phyloP scores from a whole-genome alignment of 129 eudicot genomes.

The Erigeron canadensis region DNA sequence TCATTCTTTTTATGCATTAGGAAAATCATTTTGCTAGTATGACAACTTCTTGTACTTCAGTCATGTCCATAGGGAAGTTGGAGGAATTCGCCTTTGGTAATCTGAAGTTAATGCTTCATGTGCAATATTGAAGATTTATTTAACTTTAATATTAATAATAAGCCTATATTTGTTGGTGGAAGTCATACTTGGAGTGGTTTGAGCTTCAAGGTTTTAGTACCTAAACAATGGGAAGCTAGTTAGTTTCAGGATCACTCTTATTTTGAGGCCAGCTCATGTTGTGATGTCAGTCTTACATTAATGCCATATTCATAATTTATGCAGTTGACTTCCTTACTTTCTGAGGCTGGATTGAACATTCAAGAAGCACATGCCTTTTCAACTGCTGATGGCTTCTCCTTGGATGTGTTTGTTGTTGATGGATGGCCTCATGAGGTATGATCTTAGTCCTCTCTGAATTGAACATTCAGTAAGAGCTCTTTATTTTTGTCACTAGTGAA shows the following conservation, averaged over 20 bases:
- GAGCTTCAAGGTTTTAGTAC: too few species aligned
- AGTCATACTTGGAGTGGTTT: too few species aligned
- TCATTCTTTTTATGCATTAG: too few species aligned
- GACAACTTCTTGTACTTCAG: too few species aligned
- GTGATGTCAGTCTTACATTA: background rate
- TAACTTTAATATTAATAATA: too few species aligned
- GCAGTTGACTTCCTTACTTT: slow-evolving; percentile 70
- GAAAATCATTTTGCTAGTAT: too few species aligned
- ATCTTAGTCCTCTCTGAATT: slow-evolving; percentile 9
- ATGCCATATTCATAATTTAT: slow-evolving; percentile 16
- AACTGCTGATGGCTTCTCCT: slow-evolving; percentile 84
- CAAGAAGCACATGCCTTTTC: slow-evolving; percentile 92
- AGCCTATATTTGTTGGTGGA: too few species aligned
- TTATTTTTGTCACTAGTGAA: background rate
- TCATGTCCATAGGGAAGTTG: too few species aligned
- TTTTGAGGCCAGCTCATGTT: background rate
- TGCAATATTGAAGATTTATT: too few species aligned
- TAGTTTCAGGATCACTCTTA: background rate
- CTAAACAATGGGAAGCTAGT: too few species aligned
- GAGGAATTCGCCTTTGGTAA: too few species aligned
- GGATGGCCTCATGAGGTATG: slow-evolving; percentile 86
- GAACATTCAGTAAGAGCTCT: slow-evolving; percentile 12
- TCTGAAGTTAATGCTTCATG: too few species aligned
- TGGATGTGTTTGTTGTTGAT: slow-evolving; percentile 90
- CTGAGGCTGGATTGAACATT: slow-evolving; percentile 83